Percentiles rank a stretch among this genome's conserved stretches.
Evolutionary conservation across 2,329 filamentous ascomycete species (phyloP).

Genomic region (Aspergillus unguis): DNA sequence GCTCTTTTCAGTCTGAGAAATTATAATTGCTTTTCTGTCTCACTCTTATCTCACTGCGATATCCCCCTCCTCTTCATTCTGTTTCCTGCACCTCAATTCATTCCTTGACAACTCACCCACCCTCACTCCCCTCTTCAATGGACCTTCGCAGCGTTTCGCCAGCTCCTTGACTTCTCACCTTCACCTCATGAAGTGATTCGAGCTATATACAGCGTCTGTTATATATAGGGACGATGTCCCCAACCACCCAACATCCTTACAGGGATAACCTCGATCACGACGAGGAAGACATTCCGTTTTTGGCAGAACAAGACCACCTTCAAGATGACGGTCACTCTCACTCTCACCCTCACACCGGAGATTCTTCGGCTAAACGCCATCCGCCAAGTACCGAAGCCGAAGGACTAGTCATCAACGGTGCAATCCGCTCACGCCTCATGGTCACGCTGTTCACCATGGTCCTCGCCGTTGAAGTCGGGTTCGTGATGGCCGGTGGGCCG

Average conservation of each 20-base stretch:
- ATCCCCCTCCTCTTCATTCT: background rate
- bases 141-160: background rate
- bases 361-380: background rate
- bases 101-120: background rate
- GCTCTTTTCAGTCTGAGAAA: background rate
- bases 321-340: background rate
- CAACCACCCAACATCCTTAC: background rate
- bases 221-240: background rate
- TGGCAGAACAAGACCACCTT: background rate
- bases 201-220: background rate
- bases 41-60: background rate
- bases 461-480: conserved; percentile 44
- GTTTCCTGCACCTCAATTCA: background rate
- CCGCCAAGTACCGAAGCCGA: conserved; percentile 7
- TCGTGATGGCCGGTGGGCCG: conserved; percentile 44
- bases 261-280: background rate
- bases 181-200: background rate
- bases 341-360: background rate
- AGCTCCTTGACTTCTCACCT: background rate
- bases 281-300: background rate
- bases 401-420: conserved; percentile 19
- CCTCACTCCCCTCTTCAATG: background rate
- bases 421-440: conserved; percentile 36
- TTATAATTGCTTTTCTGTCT: background rate
- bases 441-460: conserved; percentile 43